Conservation (phyloP, 2,329 filamentous ascomycete species). For the Pseudofabraea citricarpa region DNA sequence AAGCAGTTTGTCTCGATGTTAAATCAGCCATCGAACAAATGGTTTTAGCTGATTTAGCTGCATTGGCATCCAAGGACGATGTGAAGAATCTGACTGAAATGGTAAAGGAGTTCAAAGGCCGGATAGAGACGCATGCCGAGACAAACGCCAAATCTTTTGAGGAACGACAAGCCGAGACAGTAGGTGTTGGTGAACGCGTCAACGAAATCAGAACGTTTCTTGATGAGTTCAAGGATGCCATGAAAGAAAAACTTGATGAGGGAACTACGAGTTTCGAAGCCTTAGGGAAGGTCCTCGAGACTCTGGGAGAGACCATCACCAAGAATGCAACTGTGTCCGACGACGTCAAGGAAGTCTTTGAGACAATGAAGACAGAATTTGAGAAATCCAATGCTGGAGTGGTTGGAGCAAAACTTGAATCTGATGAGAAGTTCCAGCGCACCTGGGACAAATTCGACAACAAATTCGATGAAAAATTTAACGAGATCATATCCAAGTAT, state of each 20-base stretch:
- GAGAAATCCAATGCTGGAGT: conserved; percentile 80
- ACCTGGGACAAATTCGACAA: conserved; percentile 47
- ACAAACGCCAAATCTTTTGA: conserved; percentile 75
- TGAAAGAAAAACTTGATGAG: conserved; percentile 73
- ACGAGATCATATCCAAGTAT: conserved; percentile 78
- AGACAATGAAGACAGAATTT: conserved; percentile 78
- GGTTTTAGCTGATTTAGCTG: conserved; percentile 63
- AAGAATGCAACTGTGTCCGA: conserved; percentile 52
- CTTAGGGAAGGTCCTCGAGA: conserved; percentile 65
- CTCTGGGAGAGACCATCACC: conserved; percentile 57
- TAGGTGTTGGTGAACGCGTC: conserved; percentile 72
- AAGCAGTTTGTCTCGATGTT: conserved; percentile 77
- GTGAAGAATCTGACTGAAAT: conserved; percentile 64
- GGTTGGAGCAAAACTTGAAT: conserved; percentile 75
- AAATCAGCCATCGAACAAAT: conserved; percentile 74
- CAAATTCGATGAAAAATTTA: conserved; percentile 62
- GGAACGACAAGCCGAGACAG: conserved; percentile 78
- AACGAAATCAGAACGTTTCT: conserved; percentile 73
- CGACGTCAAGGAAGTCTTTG: conserved; percentile 68
- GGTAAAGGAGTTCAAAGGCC: conserved; percentile 68
- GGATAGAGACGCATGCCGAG: conserved; percentile 62
- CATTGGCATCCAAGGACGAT: conserved; percentile 72
- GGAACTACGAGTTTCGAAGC: conserved; percentile 68
- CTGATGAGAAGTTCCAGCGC: conserved; percentile 69
- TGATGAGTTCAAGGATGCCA: conserved; percentile 70